These are phyloP conservation scores for Candida coleopterorum DNA, from an alignment of 805 yeast genomes.

Conservation along the genomic window DNA sequence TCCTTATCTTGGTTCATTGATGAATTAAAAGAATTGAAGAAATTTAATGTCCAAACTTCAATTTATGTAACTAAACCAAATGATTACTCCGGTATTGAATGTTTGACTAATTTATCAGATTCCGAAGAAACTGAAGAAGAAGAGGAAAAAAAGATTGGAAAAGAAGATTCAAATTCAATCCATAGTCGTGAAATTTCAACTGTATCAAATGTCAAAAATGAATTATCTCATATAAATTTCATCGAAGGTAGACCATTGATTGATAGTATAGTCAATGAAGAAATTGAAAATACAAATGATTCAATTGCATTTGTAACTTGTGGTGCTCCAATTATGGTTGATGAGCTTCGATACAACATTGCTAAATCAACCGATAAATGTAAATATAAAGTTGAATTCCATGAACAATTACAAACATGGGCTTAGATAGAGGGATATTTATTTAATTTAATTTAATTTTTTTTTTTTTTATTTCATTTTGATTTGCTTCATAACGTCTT, in stretches of 20 bases:
- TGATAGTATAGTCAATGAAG: conserved; percentile 31
- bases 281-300: conserved; percentile 34
- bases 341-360: conserved; percentile 47
- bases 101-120: conserved; percentile 2
- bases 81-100: conserved; percentile 6
- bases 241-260: conserved; percentile 48
- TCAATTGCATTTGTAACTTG: conserved; percentile 55
- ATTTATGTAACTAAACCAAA: conserved; percentile 28
- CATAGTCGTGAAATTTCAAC: conserved; percentile 7
- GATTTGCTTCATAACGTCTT: too few relatives aligned
- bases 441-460: too few relatives aligned
- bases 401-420: conserved; percentile 77
- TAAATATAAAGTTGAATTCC: conserved; percentile 59
- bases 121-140: conserved; percentile 1
- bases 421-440: too few relatives aligned
- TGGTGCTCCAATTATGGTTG: conserved; percentile 62
- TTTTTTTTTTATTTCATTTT: too few relatives aligned
- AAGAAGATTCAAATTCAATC: conserved; percentile 5
- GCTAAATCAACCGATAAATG: conserved; percentile 33
- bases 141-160: conserved; percentile 4
- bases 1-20: conserved; percentile 48
- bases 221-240: conserved; percentile 32
- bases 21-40: conserved; percentile 31
- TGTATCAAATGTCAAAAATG: conserved; percentile 11
- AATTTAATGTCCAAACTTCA: conserved; percentile 24